These are phyloP conservation scores for Lentinus tigrinus DNA, from an alignment of 768 basidiomycete species.

Conservation along the genomic window DNA sequence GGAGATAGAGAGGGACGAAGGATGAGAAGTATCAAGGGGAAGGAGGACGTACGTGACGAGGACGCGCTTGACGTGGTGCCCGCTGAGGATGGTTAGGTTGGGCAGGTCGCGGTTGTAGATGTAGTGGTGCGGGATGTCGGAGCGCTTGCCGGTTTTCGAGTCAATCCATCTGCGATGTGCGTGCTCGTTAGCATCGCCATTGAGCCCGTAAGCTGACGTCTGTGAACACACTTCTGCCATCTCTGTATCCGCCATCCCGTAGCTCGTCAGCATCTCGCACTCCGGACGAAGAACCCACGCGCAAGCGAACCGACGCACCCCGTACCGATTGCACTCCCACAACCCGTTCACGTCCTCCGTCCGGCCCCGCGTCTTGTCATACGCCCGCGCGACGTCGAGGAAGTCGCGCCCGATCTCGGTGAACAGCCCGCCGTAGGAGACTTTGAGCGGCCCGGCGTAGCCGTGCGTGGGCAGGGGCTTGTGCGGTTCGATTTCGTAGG, in stretches of 20 bases:
- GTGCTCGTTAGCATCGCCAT: not conserved
- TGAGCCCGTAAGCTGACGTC: too few relatives aligned
- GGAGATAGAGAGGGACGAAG: not conserved
- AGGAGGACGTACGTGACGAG: constrained; percentile 33
- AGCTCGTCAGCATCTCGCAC: too few relatives aligned
- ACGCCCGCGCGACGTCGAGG: constrained; percentile 22
- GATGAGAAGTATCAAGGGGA: too few relatives aligned
- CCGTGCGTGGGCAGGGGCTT: constrained; percentile 43
- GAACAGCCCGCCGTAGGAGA: constrained; percentile 27
- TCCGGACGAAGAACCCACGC: not conserved
- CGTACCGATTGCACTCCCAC: constrained; percentile 25
- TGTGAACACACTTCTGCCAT: constrained; percentile 56
- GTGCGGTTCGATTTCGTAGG: constrained; percentile 32
- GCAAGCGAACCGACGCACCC: constrained; percentile 16
- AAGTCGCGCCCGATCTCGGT: constrained; percentile 26
- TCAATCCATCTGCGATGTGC: constrained; percentile 50
- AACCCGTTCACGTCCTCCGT: constrained; percentile 27
- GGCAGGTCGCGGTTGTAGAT: constrained; percentile 31
- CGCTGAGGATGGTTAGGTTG: constrained; percentile 32
- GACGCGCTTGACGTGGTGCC: constrained; percentile 36
- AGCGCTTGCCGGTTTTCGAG: constrained; percentile 50
- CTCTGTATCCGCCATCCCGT: too few relatives aligned
- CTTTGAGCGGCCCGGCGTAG: constrained; percentile 42
- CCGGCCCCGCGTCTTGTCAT: constrained; percentile 20
- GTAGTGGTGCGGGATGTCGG: constrained; percentile 49